These are phyloP conservation scores for Sarocladiaceae sp. DNA, from an alignment of 2,329 filamentous ascomycete genomes.

Conservation along the genomic window DNA sequence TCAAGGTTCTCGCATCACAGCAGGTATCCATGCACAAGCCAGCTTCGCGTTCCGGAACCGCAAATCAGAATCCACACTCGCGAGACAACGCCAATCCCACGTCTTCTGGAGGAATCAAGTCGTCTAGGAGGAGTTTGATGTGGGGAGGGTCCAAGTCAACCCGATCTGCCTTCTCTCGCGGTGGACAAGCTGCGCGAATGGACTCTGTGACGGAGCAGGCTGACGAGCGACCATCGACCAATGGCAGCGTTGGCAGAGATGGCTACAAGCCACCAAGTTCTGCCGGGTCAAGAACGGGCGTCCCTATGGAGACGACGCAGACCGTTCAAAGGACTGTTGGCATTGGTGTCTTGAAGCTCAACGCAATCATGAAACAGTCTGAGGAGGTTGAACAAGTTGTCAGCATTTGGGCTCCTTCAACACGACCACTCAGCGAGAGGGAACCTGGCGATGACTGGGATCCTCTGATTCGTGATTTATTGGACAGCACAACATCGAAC, in stretches of 20 bases:
- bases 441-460: conserved; percentile 66
- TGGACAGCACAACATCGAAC: conserved; percentile 67
- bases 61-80: conserved; percentile 33
- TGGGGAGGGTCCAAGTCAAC: conserved; percentile 57
- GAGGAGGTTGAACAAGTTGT: conserved; percentile 73
- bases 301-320: conserved; percentile 19
- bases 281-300: conserved; percentile 42
- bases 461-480: conserved; percentile 66
- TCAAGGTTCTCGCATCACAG: conserved; percentile 66
- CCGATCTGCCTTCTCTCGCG: conserved; percentile 51
- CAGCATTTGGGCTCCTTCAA: conserved; percentile 68
- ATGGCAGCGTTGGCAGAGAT: conserved; percentile 38
- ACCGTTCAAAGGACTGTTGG: conserved; percentile 59
- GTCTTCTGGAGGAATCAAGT: conserved; percentile 45
- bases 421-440: conserved; percentile 50
- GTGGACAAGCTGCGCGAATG: conserved; percentile 42
- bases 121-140: conserved; percentile 62
- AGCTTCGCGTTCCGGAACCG: conserved; percentile 46
- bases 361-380: conserved; percentile 65
- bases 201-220: conserved; percentile 53
- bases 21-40: conserved; percentile 43
- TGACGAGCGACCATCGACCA: conserved; percentile 33
- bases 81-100: conserved; percentile 45
- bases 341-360: conserved; percentile 73
- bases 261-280: conserved; percentile 47